A percentile compares a stretch with the other conserved stretches of the same genome.
Evolutionary conservation across 2,329 filamentous ascomycete genomes (phyloP).

Genomic region (Chaetomiaceae sp.): DNA sequence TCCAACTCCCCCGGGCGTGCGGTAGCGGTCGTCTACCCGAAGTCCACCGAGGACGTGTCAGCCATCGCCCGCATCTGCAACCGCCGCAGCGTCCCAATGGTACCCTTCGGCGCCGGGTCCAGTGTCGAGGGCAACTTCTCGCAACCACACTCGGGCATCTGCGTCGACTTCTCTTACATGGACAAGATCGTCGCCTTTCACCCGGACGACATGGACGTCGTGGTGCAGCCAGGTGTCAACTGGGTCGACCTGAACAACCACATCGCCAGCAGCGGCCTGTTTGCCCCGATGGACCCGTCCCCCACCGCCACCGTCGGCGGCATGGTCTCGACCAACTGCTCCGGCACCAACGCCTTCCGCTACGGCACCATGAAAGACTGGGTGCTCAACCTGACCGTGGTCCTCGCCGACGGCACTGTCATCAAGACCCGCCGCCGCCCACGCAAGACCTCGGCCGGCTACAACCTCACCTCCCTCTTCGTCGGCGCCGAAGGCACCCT

Average conservation of each 20-base stretch:
- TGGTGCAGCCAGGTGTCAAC: constrained; percentile 69
- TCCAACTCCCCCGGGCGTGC: constrained; percentile 61
- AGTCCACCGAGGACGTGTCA: constrained; percentile 60
- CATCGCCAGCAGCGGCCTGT: constrained; percentile 63
- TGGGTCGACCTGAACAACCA: constrained; percentile 76
- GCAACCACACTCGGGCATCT: constrained; percentile 62
- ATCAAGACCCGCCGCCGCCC: constrained; percentile 66
- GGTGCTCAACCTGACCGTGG: constrained; percentile 76
- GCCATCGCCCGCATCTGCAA: constrained; percentile 59
- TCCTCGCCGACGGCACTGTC: constrained; percentile 71
- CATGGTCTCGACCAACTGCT: constrained; percentile 64
- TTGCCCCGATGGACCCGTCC: constrained; percentile 81
- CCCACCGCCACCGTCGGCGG: constrained; percentile 82
- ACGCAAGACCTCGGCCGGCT: constrained; percentile 65
- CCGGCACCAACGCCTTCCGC: constrained; percentile 75
- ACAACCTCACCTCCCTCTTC: constrained; percentile 66
- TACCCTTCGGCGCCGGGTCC: constrained; percentile 66
- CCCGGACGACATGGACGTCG: constrained; percentile 65
- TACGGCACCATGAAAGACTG: constrained; percentile 89
- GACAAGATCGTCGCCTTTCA: constrained; percentile 60
- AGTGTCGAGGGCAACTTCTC: constrained; percentile 69
- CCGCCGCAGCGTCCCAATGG: constrained; percentile 63
- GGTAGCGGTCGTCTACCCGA: constrained; percentile 62
- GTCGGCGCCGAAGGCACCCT: constrained; percentile 68
- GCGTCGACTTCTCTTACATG: constrained; percentile 67